Evolutionary conservation across 345 rosid species (phyloP).

Genomic region (Citrus sp.): DNA sequence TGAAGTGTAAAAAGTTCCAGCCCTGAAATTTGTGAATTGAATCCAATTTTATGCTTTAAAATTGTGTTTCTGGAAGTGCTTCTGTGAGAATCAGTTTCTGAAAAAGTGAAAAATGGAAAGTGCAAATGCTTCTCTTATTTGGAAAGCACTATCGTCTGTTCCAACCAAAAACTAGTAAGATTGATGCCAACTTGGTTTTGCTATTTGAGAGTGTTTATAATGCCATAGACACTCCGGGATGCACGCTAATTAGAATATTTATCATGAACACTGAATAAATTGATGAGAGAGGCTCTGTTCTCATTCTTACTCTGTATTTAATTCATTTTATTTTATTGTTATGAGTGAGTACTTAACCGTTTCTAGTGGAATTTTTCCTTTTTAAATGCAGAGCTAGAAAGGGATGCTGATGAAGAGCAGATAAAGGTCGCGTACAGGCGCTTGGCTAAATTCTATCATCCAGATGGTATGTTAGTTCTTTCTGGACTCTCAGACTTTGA

Average conservation of each 20-base stretch:
- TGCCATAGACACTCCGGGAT: background rate
- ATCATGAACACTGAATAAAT: background rate
- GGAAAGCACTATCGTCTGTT: background rate
- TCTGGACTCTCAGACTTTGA: background rate
- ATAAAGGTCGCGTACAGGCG: conserved; percentile 85
- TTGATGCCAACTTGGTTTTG: background rate
- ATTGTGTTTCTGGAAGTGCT: background rate
- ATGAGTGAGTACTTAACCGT: background rate
- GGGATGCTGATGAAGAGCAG: conserved; percentile 81
- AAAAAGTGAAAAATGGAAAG: background rate
- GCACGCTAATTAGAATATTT: background rate
- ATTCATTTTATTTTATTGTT: background rate
- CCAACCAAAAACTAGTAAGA: background rate
- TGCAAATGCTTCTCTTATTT: background rate
- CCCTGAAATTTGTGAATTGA: too few species aligned
- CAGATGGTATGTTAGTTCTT: conserved; percentile 65
- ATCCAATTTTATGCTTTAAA: background rate
- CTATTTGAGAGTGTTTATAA: background rate
- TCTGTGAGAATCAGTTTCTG: background rate
- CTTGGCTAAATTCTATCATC: conserved; percentile 91
- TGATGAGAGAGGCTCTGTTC: background rate
- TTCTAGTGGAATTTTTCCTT: background rate
- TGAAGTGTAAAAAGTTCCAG: background rate
- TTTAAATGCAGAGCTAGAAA: conserved; percentile 60
- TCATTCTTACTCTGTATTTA: background rate